Percentiles rank a stretch among this genome's conserved stretches.
Evolutionary conservation across 1,139 yeast genomes (phyloP).

Genomic region (Saccharomyces hybrid): DNA sequence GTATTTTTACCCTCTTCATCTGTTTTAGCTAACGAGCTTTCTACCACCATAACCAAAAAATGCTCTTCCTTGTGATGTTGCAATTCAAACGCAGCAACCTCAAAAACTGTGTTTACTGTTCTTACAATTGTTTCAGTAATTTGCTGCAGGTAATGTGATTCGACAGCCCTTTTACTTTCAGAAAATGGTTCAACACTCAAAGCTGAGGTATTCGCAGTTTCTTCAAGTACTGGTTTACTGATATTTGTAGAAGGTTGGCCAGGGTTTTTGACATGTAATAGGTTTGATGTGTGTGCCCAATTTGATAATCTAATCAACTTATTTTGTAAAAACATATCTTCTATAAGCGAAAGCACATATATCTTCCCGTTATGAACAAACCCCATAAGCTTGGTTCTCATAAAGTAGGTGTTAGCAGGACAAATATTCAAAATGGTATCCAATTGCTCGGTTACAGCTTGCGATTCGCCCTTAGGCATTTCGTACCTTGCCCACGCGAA

Average conservation of each 20-base stretch:
- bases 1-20: not conserved
- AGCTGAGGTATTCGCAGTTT: not conserved
- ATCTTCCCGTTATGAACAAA: conserved; percentile 82
- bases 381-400: conserved; percentile 87
- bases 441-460: conserved; percentile 19
- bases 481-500: conserved; percentile 14
- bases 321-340: conserved; percentile 78
- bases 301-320: conserved; percentile 42
- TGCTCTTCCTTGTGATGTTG: conserved; percentile 71
- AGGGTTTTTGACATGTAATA: conserved; percentile 6
- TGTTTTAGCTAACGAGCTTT: conserved; percentile 58
- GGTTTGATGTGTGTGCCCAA: conserved; percentile 32
- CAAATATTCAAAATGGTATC: conserved; percentile 27
- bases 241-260: not conserved
- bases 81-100: conserved; percentile 87
- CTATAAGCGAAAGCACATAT: conserved; percentile 81
- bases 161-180: conserved; percentile 20
- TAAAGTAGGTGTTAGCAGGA: conserved; percentile 40
- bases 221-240: not conserved
- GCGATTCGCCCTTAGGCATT: not conserved
- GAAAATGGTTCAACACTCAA: not conserved
- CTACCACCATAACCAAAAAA: conserved; percentile 79
- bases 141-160: conserved; percentile 74
- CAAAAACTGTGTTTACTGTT: conserved; percentile 75
- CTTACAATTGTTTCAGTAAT: conserved; percentile 60